Evolutionary conservation across 768 basidiomycete genomes (phyloP).

Genomic region (Tricholoma hemisulphureum): DNA sequence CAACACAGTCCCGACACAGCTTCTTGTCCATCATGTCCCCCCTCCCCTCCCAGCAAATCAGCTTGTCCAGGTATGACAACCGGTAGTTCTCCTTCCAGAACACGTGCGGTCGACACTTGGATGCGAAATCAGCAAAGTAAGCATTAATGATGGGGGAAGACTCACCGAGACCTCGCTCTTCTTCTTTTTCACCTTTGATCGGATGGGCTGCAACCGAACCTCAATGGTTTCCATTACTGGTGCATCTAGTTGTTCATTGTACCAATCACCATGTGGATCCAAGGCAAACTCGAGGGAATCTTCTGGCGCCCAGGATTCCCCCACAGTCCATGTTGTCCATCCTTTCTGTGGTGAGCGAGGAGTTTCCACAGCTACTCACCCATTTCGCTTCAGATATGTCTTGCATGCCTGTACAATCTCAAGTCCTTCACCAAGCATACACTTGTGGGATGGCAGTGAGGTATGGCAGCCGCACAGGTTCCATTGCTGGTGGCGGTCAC

Average conservation of each 20-base stretch:
- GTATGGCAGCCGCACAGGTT: too few relatives aligned
- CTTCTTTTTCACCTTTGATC: not conserved
- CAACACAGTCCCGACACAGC: too few relatives aligned
- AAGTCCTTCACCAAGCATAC: not conserved
- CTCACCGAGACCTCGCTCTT: not conserved
- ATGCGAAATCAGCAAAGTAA: not conserved
- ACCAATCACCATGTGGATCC: constrained; percentile 6
- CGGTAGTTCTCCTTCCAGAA: too few relatives aligned
- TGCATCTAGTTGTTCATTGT: not conserved
- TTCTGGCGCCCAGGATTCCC: not conserved
- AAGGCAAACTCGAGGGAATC: constrained; percentile 8
- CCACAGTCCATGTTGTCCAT: not conserved
- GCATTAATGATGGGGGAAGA: not conserved
- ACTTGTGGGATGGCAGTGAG: too few relatives aligned
- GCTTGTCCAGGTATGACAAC: too few relatives aligned
- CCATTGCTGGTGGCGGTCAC: too few relatives aligned
- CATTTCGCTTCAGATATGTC: not conserved
- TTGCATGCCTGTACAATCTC: not conserved
- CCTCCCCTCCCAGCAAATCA: too few relatives aligned
- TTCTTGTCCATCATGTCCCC: too few relatives aligned
- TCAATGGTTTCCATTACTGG: not conserved
- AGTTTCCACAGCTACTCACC: not conserved
- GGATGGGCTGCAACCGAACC: not conserved
- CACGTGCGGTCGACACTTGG: not conserved
- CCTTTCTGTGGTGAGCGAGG: not conserved